Conservation (phyloP, 345 rosid genomes). For the Durio zibethinus region DNA sequence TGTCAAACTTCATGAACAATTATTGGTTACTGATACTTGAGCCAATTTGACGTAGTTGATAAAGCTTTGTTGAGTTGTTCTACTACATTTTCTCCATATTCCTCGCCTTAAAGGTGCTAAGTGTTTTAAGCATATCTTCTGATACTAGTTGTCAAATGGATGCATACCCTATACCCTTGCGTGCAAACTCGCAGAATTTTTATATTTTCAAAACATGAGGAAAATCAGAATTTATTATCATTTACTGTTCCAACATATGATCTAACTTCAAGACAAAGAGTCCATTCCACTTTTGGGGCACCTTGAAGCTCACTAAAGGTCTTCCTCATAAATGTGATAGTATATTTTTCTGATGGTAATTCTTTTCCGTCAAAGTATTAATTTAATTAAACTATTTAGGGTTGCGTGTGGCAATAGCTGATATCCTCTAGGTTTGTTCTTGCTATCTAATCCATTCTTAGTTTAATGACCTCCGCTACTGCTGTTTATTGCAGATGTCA, state of each 20-base stretch:
- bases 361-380: neutral
- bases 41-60: neutral
- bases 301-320: neutral
- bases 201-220: neutral
- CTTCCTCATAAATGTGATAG: neutral
- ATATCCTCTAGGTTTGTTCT: neutral
- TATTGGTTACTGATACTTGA: neutral
- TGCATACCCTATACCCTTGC: neutral
- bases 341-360: neutral
- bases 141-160: neutral
- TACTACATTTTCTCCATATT: neutral
- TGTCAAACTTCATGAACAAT: neutral
- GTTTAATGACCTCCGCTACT: conserved; percentile 9
- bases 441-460: neutral
- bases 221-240: neutral
- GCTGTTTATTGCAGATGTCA: conserved; percentile 60
- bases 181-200: neutral
- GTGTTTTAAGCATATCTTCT: neutral
- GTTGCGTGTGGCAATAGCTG: neutral
- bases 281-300: neutral
- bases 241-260: neutral
- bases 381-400: neutral
- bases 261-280: neutral
- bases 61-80: neutral
- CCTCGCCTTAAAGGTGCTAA: neutral